phyloP scores from a whole-genome alignment of 257 asterid species.

The Solanum tarapatanum region DNA sequence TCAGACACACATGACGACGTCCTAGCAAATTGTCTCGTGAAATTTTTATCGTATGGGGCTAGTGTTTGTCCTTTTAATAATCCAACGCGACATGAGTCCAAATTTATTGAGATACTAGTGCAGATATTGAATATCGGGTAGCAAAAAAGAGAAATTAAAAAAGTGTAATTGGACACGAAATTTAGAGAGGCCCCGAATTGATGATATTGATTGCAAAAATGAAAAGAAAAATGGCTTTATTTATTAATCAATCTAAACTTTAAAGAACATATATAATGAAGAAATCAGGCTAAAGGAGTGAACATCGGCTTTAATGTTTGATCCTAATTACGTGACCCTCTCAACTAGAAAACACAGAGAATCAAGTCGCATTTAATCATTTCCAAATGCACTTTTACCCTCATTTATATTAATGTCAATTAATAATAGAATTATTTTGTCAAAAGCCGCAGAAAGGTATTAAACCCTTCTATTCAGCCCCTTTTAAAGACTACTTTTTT shows the following conservation, averaged over 20 bases:
- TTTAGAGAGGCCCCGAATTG: background rate
- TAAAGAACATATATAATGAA: background rate
- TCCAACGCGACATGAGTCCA: background rate
- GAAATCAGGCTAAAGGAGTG: constrained; percentile 20
- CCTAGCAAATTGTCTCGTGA: fast-evolving
- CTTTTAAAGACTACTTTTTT: constrained; percentile 17
- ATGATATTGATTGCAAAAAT: background rate
- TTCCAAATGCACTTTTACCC: background rate
- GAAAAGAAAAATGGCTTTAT: background rate
- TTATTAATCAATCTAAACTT: background rate
- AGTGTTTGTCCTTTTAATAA: background rate
- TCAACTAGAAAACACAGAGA: background rate
- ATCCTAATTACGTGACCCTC: background rate
- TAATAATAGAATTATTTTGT: background rate
- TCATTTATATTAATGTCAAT: background rate
- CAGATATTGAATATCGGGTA: background rate
- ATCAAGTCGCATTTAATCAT: background rate
- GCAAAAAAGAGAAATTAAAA: background rate
- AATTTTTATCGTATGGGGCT: background rate
- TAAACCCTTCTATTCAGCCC: background rate
- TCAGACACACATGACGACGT: background rate
- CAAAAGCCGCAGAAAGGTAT: background rate
- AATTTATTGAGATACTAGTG: fast-evolving
- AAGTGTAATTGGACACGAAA: background rate
- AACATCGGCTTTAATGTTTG: constrained; percentile 2